Evolutionary conservation across 768 basidiomycete species (phyloP), one percentile per base, ranked within the genome.

Genomic region (Tricholoma flavovirens): DNA sequence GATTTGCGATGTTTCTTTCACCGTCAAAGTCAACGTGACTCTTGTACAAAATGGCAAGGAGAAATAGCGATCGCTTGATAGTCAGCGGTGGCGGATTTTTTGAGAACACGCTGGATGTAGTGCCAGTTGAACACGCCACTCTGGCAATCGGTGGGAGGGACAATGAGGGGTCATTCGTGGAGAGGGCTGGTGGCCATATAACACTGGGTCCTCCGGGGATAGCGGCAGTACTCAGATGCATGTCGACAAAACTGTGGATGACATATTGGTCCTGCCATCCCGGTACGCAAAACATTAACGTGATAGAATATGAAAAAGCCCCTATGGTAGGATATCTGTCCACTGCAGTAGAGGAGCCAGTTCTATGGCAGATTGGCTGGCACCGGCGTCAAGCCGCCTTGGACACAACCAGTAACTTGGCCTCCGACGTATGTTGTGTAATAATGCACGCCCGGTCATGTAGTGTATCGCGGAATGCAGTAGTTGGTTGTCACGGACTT

Each of bases 101-200:
- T 64, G 45, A 62, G 56, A 19, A 64, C 54, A 45, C 62, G 62
- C 43, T 64, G 62, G 22, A 61, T 40, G 56, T 64, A 64, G 56
- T 64, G 59, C 63, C 53, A 50, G 49, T 50, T 50, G 8, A 50
- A 50, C 49, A 50, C 49, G 26, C 49, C 49, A n/a, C n/a, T n/a
- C n/a, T n/a, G n/a, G n/a, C n/a, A 50, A 50, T 29, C n/a, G 57
- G 63, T 48, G 63, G 63, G 56, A 60, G 52, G 32, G 53, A 3
- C 14, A 49, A 38, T 50, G 48, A 49, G 45, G 58, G 29, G 42
- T 58, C 58, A 48, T 59, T 53, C 38, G 38, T 21, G 38, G n/a
- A 24, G 46, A 50, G 61, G 50, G 58, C 56, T 50, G 59, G 54
- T 21, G 12, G 30, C 60, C 59, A 60, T 64, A 61, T 26, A 57